A percentile compares a stretch with the other conserved stretches of the same genome.
These are phyloP conservation scores for Penicillium crystallinum DNA, from an alignment of 495 filamentous ascomycete species.

Conservation along the genomic window DNA sequence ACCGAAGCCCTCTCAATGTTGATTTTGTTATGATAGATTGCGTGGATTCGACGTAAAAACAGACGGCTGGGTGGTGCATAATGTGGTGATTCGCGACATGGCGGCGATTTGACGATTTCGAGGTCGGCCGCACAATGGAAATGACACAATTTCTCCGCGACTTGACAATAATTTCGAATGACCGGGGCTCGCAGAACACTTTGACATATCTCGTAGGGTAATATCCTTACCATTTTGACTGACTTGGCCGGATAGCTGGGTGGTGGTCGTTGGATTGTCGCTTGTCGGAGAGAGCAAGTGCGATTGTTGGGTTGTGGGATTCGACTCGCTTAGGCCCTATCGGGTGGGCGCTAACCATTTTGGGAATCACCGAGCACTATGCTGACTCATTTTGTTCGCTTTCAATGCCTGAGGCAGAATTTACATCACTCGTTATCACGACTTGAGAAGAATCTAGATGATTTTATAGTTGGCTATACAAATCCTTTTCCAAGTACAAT, in stretches of 20 bases:
- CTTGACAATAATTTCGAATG: constrained; percentile 4
- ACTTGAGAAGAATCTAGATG: too few species aligned
- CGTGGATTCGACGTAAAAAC: background rate
- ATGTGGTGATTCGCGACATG: constrained; percentile 4
- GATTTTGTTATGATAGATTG: background rate
- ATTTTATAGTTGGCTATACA: constrained; percentile 3
- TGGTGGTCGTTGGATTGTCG: constrained; percentile 47
- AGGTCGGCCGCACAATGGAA: constrained; percentile 19
- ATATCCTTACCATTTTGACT: constrained; percentile 56
- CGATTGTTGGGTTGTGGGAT: constrained; percentile 43
- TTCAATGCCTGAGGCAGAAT: constrained; percentile 4
- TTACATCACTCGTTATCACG: background rate
- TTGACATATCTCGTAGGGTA: constrained; percentile 13
- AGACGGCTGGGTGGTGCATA: background rate
- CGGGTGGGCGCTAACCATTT: constrained; percentile 31
- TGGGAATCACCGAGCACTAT: constrained; percentile 17
- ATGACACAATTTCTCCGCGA: constrained; percentile 14
- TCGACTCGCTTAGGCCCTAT: constrained; percentile 51
- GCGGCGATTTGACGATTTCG: constrained; percentile 17
- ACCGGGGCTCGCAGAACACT: constrained; percentile 19
- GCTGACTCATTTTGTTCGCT: constrained; percentile 22
- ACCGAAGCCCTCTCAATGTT: background rate
- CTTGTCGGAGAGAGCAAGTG: constrained; percentile 43
- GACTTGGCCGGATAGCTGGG: constrained; percentile 45
- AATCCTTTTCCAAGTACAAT: constrained; percentile 57